Base-by-base conservation (phyloP, 192 early-diverging fungal genomes). In the Kickxella alabastrina region DNA sequence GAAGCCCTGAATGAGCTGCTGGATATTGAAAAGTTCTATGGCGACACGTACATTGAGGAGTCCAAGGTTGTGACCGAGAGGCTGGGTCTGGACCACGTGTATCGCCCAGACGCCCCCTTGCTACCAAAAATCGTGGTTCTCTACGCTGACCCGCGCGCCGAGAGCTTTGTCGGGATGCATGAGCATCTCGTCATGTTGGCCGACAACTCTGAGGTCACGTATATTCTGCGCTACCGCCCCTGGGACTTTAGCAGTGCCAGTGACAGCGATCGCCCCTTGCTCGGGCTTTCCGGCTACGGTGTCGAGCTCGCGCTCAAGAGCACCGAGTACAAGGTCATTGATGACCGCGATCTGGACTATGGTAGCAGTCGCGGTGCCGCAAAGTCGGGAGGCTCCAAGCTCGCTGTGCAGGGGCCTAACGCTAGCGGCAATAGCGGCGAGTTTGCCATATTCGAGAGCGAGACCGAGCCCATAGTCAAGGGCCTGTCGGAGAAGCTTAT, bases 271-370 rank as follows among this genome's bases (percentile, higher is more conserved):
- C 18, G 40, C 21, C 9, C 42, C 35, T 2, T 32, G n/a, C 32
- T 93, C 18, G 57, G 76, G 10, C 66, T 99, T 22, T 65, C 85
- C 10, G 97, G 97, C 49, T 99, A 95, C 51, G 93, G 93, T 2
- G 92, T 92, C 8, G 92, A 93, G 62, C 77, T 99, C 31, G 87
- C 83, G 10, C 55, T 99, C n/a, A 99, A 99, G 72, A 96, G 83
- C 44, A 92, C 92, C 7, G 97, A 99, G 60, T 99, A 99, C 75
- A 87, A 90, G 65, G 93, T 93, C 15, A 87, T 88, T 32, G 96
- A 99, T 54, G 96, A 99, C 66, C 85, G 94, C 18, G 79, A 86
- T 36, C 35, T 73, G 9, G 49, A 41, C 13, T 10, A 54, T 80
- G 26, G 73, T 73, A 15, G 54, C 6, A 27, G 26, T 10, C 45